Conservation (phyloP, 768 basidiomycete genomes). For the Tylopilus vinaceipallidus region DNA sequence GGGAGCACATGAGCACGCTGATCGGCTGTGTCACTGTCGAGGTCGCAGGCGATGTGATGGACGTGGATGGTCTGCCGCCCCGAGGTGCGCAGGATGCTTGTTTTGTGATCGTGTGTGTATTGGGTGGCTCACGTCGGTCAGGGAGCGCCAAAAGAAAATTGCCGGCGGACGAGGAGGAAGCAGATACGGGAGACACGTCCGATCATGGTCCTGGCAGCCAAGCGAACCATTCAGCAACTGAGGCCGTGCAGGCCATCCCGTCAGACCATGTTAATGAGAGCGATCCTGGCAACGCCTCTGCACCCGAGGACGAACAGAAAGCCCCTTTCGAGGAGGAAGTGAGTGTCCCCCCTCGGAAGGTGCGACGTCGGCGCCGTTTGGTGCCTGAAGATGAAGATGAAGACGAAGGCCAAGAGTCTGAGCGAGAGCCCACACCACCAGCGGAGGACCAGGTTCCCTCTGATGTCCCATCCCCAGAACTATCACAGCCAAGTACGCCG, state of each 20-base stretch:
- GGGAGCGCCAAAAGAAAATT: neutral
- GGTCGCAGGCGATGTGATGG: neutral
- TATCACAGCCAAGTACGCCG: neutral
- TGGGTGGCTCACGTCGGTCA: neutral
- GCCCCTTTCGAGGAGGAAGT: constrained; percentile 8
- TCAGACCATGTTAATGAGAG: constrained; percentile 9
- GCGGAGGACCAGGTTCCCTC: neutral
- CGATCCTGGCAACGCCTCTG: neutral
- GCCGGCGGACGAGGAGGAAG: neutral
- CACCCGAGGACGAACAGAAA: neutral
- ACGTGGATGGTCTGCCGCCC: neutral
- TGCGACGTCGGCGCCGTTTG: constrained; percentile 7
- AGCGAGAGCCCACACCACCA: neutral
- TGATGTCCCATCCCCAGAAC: constrained; percentile 4
- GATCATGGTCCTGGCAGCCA: neutral
- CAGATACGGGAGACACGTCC: neutral
- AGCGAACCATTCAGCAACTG: neutral
- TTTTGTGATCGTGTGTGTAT: neutral
- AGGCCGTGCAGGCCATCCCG: neutral
- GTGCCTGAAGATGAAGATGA: constrained; percentile 8
- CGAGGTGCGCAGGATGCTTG: constrained; percentile 2
- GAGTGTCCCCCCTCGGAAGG: neutral
- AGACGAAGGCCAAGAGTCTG: constrained; percentile 2
- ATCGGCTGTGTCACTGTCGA: constrained; percentile 27
- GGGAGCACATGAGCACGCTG: constrained; percentile 15